Percentiles rank a stretch among this genome's conserved stretches.
Conservation (phyloP, 768 basidiomycete genomes). For the Naganishia onofrii region DNA sequence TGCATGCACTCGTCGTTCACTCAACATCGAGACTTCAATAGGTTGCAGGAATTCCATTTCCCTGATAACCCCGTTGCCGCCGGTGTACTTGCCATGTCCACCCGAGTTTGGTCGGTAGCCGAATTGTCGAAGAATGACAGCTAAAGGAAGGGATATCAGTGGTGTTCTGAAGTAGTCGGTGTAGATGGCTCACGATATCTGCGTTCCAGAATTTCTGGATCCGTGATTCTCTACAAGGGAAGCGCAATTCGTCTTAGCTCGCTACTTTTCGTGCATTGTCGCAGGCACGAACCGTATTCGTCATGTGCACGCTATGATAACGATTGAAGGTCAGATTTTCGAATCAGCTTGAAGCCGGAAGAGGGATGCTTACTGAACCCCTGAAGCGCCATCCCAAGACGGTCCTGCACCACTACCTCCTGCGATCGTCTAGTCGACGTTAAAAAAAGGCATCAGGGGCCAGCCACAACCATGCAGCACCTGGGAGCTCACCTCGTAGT, state of each 20-base stretch:
- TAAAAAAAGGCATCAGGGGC: background rate
- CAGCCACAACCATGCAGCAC: background rate
- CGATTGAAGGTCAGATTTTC: background rate
- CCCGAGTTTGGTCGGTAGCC: constrained; percentile 39
- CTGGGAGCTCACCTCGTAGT: constrained; percentile 64
- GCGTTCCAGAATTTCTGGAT: constrained; percentile 88
- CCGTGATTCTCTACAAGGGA: constrained; percentile 51
- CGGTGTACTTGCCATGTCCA: constrained; percentile 34
- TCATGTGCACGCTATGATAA: constrained; percentile 61
- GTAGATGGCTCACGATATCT: constrained; percentile 62
- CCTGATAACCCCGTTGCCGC: constrained; percentile 43
- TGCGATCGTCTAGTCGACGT: constrained; percentile 69
- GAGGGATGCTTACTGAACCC: constrained; percentile 62
- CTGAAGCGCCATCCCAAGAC: constrained; percentile 84
- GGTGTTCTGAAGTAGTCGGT: background rate
- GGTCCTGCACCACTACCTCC: constrained; percentile 91
- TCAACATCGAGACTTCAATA: constrained; percentile 85
- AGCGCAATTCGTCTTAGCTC: background rate
- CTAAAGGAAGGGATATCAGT: constrained; percentile 16
- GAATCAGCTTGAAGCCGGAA: background rate
- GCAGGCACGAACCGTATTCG: constrained; percentile 61
- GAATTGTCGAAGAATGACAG: constrained; percentile 81
- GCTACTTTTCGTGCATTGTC: background rate
- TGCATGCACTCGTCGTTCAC: constrained; percentile 79
- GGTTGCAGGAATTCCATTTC: constrained; percentile 42